A percentile compares a stretch with the other conserved stretches of the same genome.
Evolutionary conservation across 345 rosid species (phyloP).

Genomic region (Citrus trifoliata): DNA sequence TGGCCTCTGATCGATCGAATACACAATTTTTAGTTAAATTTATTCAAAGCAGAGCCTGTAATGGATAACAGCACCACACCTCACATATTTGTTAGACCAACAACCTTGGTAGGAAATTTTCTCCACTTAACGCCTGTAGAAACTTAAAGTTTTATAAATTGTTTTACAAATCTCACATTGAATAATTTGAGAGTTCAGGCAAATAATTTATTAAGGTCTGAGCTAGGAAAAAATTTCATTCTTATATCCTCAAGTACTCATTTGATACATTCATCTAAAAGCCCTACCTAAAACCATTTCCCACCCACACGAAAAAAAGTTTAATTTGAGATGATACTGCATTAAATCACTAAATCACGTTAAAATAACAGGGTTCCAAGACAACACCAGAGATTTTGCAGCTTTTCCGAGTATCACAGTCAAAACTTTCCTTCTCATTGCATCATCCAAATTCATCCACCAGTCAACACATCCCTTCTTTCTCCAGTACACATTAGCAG

Average conservation of each 20-base stretch:
- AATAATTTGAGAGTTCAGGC: neutral
- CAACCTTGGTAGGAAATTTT: neutral
- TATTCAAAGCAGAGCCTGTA: neutral
- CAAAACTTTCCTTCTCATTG: constrained; percentile 46
- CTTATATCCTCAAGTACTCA: neutral
- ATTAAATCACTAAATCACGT: neutral
- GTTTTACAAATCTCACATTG: neutral
- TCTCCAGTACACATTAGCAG: constrained; percentile 88
- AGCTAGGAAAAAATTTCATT: neutral
- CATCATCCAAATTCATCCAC: constrained; percentile 71
- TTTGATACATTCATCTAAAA: neutral
- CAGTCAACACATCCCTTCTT: constrained; percentile 80
- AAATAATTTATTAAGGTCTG: neutral
- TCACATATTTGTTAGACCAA: neutral
- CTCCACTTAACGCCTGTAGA: neutral
- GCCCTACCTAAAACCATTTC: neutral
- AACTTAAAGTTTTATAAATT: neutral
- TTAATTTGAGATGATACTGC: neutral
- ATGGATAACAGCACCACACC: neutral
- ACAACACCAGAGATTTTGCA: constrained; percentile 67
- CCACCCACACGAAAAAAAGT: neutral
- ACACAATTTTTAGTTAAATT: neutral
- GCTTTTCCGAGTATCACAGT: constrained; percentile 54
- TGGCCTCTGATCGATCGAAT: neutral
- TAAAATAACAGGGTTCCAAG: constrained; percentile 9